Percentiles rank a stretch among this genome's conserved stretches.
Evolutionary conservation across 192 early-diverging fungal species (phyloP).

Genomic region (Kappamyces sp.): DNA sequence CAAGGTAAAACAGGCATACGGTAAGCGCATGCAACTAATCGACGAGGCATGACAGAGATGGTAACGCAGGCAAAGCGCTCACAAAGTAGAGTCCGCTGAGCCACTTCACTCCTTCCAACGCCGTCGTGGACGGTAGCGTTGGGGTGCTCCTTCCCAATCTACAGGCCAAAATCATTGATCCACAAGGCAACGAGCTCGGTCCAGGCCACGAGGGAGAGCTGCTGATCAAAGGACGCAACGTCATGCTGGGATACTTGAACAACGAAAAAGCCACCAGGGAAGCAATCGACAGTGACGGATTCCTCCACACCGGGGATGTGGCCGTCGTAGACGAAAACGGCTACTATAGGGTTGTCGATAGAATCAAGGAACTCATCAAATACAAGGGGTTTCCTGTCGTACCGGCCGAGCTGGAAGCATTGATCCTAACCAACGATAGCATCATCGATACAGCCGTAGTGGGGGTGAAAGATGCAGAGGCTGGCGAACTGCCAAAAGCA

Average conservation of each 20-base stretch:
- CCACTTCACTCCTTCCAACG: conserved; percentile 25
- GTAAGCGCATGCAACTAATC: too few species aligned
- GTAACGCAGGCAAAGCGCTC: conserved; percentile 71
- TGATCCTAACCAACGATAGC: conserved; percentile 59
- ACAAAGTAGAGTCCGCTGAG: conserved; percentile 61
- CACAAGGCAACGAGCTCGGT: conserved; percentile 57
- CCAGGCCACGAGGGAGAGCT: conserved; percentile 68
- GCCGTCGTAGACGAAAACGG: conserved; percentile 60
- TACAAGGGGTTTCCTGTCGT: conserved; percentile 86
- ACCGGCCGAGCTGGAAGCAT: conserved; percentile 79
- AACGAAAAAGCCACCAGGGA: conserved; percentile 67
- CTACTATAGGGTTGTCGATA: conserved; percentile 64
- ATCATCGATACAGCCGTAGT: conserved; percentile 48
- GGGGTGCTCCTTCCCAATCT: conserved; percentile 68
- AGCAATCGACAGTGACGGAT: conserved; percentile 70
- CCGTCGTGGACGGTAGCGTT: conserved; percentile 46
- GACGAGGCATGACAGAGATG: too few species aligned
- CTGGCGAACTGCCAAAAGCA: conserved; percentile 69
- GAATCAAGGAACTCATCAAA: conserved; percentile 89
- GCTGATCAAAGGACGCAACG: conserved; percentile 80
- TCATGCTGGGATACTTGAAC: conserved; percentile 84
- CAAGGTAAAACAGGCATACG: conserved; percentile 9
- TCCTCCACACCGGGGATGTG: conserved; percentile 78
- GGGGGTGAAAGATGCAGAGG: conserved; percentile 23
- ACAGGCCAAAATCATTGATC: conserved; percentile 69